Evolutionary conservation across 768 basidiomycete species (phyloP), one percentile per base, ranked within the genome.

Genomic region (Boletellus sp.): DNA sequence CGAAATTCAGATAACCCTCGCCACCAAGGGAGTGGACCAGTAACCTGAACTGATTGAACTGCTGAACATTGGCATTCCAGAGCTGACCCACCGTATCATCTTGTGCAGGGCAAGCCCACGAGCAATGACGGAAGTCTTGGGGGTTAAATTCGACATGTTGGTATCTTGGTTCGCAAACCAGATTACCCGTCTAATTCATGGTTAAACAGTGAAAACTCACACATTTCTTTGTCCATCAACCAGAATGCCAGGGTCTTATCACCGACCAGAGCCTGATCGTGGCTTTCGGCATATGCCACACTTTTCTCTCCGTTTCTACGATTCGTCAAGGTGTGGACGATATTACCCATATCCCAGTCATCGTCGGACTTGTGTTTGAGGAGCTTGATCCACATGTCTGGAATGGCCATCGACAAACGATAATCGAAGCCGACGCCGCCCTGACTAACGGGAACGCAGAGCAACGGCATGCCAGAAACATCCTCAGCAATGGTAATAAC

Each of bases 201-300:
- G 1, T 33, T 34, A 31, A 23, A 22, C 19, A 47, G 8, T 19
- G 41, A 1, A 17, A 31, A 75, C 83, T 59, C 76, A 94, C 94
- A 97, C 96, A 99, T 99, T 70, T 98, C 96, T 71, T 95, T 95
- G 70, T 99, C 96, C 96, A 99, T 99, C 50, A 98, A 71, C 96
- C 96, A 99, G 71, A 99, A 99, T 4, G 96, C 96, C 39, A 99
- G 63, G 3, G 95, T 98, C 75, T 99, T 99, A 74, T 99, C 96
- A 12, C 96, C 96, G 0, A 99, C 96, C 24, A 99, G 79, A 13
- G 96, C 95, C 67, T 99, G 96, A 69, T 98, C 95, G 57, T 98
- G 96, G 59, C 90, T 93, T 72, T 99, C 96, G 45, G 92, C 94
- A 54, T 88, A 88, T 0, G 93, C 90, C 44, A 99, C 82, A 57